These are phyloP conservation scores for Lichtheimia hyalospora DNA, from an alignment of 371 early-diverging fungal species.

Conservation along the genomic window DNA sequence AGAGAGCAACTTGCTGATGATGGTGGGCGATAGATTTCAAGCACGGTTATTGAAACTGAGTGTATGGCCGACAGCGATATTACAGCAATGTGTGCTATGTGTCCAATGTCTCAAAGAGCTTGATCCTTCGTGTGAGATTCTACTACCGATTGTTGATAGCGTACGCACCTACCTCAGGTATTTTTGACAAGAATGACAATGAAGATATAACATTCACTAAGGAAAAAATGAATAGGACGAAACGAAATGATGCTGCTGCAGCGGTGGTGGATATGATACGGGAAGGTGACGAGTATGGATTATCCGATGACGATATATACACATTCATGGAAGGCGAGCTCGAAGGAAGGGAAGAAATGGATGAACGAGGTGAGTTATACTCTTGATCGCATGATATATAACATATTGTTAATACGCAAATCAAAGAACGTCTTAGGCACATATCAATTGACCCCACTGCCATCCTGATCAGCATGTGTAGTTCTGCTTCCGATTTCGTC, in stretches of 20 bases:
- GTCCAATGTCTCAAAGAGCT: constrained; percentile 28
- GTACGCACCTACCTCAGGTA: constrained; percentile 32
- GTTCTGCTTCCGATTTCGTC: constrained; percentile 22
- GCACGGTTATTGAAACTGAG: constrained; percentile 37
- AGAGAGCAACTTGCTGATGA: background rate
- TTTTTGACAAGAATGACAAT: background rate
- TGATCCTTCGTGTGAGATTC: constrained; percentile 34
- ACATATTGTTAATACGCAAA: too few relatives aligned
- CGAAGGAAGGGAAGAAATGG: constrained; percentile 11
- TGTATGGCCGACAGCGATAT: constrained; percentile 29
- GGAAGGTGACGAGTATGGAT: constrained; percentile 15
- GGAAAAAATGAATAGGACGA: constrained; percentile 7
- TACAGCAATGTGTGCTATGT: constrained; percentile 34
- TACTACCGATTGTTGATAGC: constrained; percentile 24
- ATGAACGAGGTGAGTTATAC: constrained; percentile 21
- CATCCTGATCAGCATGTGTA: constrained; percentile 36
- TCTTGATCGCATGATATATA: too few relatives aligned
- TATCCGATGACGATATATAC: constrained; percentile 16
- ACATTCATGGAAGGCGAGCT: constrained; percentile 27
- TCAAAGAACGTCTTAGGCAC: background rate
- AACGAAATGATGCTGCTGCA: constrained; percentile 24
- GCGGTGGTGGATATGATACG: constrained; percentile 33
- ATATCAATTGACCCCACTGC: constrained; percentile 30
- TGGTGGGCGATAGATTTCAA: constrained; percentile 17
- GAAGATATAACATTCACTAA: background rate